Conservation (phyloP, 1,284 basidiomycete genomes). For the Ustilago crameri region DNA sequence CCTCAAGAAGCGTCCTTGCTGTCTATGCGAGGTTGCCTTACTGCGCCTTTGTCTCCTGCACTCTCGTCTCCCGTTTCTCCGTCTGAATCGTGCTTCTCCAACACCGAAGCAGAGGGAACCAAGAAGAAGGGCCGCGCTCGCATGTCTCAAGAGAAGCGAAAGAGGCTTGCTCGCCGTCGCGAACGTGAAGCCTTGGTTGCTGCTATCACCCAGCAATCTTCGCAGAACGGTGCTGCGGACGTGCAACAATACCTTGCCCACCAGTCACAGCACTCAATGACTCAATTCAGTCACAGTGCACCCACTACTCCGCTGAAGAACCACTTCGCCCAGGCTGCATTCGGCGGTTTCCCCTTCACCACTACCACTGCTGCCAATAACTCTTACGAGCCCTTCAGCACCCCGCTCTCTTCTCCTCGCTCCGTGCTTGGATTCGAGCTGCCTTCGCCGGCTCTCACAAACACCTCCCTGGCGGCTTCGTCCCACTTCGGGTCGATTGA, state of each 20-base stretch:
- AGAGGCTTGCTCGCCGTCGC: conserved; percentile 45
- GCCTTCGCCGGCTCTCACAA: conserved; percentile 23
- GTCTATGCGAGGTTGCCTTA: conserved; percentile 5
- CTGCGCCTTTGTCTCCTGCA: conserved; percentile 23
- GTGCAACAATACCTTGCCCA: neutral
- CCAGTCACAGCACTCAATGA: neutral
- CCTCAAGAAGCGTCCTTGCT: neutral
- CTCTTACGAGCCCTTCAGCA: conserved; percentile 7
- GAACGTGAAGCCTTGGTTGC: conserved; percentile 52
- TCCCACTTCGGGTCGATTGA: conserved; percentile 2
- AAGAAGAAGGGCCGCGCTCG: conserved; percentile 53
- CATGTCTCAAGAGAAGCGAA: conserved; percentile 60
- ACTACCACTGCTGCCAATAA: neutral
- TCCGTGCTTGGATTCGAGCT: neutral
- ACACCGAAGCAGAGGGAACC: conserved; percentile 11
- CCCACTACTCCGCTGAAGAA: conserved; percentile 13
- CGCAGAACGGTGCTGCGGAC: neutral
- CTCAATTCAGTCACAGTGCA: conserved; percentile 24
- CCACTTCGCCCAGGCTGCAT: conserved; percentile 4
- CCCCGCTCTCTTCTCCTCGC: conserved; percentile 4
- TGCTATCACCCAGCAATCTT: neutral
- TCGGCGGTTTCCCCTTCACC: neutral
- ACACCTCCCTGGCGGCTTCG: neutral
- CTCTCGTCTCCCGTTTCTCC: conserved; percentile 25
- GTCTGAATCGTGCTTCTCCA: conserved; percentile 30